A percentile compares a stretch with the other conserved stretches of the same genome.
Evolutionary conservation across 2,329 filamentous ascomycete genomes (phyloP).

Genomic region (Penicillium sumatraense): DNA sequence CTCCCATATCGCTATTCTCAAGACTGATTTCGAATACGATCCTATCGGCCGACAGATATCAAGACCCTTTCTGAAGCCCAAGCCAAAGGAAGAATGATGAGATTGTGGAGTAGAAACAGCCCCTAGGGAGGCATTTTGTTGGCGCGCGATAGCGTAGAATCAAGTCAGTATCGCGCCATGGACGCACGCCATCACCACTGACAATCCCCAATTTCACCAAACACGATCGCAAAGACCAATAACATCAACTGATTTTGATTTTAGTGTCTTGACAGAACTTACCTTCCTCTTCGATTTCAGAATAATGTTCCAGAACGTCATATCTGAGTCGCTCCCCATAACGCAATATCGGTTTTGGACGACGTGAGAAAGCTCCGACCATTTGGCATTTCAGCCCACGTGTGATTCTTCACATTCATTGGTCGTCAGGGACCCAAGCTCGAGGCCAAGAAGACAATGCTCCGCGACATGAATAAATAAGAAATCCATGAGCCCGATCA

Average conservation of each 20-base stretch:
- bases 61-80: neutral
- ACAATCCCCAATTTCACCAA: neutral
- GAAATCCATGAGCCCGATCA: neutral
- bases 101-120: neutral
- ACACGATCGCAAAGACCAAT: neutral
- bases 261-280: neutral
- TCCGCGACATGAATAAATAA: slow-evolving; percentile 2
- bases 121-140: neutral
- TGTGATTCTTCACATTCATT: neutral
- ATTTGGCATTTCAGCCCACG: neutral
- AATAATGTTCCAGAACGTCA: neutral
- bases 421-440: neutral
- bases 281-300: neutral
- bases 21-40: neutral
- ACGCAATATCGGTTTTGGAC: slow-evolving; percentile 3
- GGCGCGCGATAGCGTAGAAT: neutral
- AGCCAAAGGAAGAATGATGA: no score
- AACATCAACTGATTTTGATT: neutral
- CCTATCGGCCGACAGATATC: slow-evolving; percentile 2
- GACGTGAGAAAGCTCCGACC: slow-evolving; percentile 3
- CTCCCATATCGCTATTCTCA: neutral
- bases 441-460: neutral
- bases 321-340: neutral
- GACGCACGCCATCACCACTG: neutral
- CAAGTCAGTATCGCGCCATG: neutral